Evolutionary conservation across 768 basidiomycete species (phyloP).

Genomic region (Leccinum pellstonianum): DNA sequence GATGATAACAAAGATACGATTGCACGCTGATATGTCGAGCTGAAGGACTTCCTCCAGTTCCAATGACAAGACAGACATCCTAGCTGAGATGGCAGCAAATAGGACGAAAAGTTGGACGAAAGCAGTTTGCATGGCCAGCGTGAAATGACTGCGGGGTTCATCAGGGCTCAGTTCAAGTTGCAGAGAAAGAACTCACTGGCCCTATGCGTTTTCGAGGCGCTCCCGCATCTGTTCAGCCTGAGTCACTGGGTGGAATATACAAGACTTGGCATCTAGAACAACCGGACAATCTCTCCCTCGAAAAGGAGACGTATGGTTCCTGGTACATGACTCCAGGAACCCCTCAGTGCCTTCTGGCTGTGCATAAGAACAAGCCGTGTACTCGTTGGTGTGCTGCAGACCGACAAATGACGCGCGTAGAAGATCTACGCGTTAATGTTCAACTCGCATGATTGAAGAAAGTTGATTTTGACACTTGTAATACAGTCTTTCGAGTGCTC

Average conservation of each 20-base stretch:
- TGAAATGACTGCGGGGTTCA: conserved; percentile 48
- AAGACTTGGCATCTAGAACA: conserved; percentile 17
- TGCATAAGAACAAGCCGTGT: neutral
- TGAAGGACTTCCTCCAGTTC: conserved; percentile 44
- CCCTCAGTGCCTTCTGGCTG: conserved; percentile 54
- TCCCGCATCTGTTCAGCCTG: conserved; percentile 41
- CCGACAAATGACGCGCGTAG: conserved; percentile 29
- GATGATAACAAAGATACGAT: conserved; percentile 30
- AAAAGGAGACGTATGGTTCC: conserved; percentile 30
- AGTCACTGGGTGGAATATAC: neutral
- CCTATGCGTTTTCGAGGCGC: conserved; percentile 46
- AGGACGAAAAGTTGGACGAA: conserved; percentile 68
- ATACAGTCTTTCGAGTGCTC: conserved; percentile 64
- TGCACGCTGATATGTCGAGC: conserved; percentile 25
- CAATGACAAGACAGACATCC: conserved; percentile 45
- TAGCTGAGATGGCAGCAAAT: conserved; percentile 58
- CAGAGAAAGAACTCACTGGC: conserved; percentile 38
- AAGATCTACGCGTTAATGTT: conserved; percentile 23
- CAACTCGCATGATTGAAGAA: conserved; percentile 59
- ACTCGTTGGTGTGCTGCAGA: conserved; percentile 26
- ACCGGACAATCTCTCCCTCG: conserved; percentile 29
- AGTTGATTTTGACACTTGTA: conserved; percentile 76
- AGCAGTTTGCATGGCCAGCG: conserved; percentile 66
- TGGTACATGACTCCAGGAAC: conserved; percentile 67
- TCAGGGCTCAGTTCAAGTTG: neutral